Conservation (phyloP, 192 early-diverging fungal species). For the Backusella psychrophila region DNA sequence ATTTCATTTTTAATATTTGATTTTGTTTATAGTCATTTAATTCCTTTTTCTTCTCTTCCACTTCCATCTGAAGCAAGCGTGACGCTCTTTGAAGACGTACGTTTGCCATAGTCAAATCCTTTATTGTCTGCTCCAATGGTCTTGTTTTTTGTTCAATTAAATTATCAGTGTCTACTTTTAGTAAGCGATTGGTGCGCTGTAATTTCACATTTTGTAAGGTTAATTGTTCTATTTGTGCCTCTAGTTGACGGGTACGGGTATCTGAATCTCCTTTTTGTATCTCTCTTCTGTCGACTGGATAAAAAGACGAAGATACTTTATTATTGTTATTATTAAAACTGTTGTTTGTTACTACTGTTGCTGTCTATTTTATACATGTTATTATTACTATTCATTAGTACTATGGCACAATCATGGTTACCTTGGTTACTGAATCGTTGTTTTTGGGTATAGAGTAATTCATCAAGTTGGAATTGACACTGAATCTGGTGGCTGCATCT, state of each 20-base stretch:
- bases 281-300: slow-evolving; percentile 14
- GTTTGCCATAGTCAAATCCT: slow-evolving; percentile 28
- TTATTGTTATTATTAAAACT: neutral
- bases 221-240: slow-evolving; percentile 36
- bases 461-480: slow-evolving; percentile 42
- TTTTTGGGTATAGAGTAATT: slow-evolving; percentile 44
- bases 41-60: slow-evolving; percentile 32
- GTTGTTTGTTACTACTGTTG: neutral
- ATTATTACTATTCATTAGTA: neutral
- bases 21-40: slow-evolving; percentile 22
- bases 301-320: neutral
- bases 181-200: slow-evolving; percentile 35
- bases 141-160: slow-evolving; percentile 39
- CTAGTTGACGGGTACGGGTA: slow-evolving; percentile 33
- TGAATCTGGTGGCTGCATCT: slow-evolving; percentile 23
- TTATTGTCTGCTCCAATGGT: slow-evolving; percentile 29
- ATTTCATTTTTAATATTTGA: slow-evolving; percentile 30
- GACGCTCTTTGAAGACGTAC: slow-evolving; percentile 34
- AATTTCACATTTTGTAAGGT: slow-evolving; percentile 41
- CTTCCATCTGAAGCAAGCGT: slow-evolving; percentile 30
- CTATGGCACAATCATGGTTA: neutral
- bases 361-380: slow-evolving; percentile 2
- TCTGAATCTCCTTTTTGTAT: slow-evolving; percentile 35
- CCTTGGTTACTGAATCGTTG: slow-evolving; percentile 15
- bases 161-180: slow-evolving; percentile 42